Evolutionary conservation across 768 basidiomycete genomes (phyloP), one percentile per base, ranked within the genome.

Genomic region (Leccinum variicolor): DNA sequence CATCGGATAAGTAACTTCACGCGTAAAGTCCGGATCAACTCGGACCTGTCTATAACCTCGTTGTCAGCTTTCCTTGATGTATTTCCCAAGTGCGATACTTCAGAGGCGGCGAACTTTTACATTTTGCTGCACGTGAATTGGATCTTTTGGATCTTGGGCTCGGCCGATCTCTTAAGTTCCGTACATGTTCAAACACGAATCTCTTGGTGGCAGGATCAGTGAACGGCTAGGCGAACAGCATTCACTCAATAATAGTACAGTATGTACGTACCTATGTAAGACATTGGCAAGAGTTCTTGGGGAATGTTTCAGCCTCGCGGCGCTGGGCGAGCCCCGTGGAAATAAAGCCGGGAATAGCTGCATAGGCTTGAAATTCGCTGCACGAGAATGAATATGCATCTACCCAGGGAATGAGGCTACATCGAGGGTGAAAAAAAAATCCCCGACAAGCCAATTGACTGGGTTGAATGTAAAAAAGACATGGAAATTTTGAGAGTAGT

Each of bases 331-430:
- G n/a, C 21, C 50, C 46, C 21, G 8, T 55, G 15, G n/a, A 41
- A 9, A 28, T 39, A 28, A 58, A 54, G 23, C 43, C 31, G 23
- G 36, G 51, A 48, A 55, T 46, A 52, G 28, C 41, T 31, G 39
- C 26, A 41, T 46, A 52, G 39, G n/a, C 21, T n/a, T 41, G 28
- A 47, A 21, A 26, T 50, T 19, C 17, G 21, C 48, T 25, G 34
- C 34, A 59, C 60, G 56, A 64, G 59, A 53, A 26, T 57, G 65
- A 43, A 56, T 10, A 2, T 59, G 51, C 14, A 50, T 74, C 57
- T 73, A 10, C 69, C 65, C 69, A 73, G 68, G 69, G 70, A 74
- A 74, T 70, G 70, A 74, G 72, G 65, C 73, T 48, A 33, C 61
- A 53, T 23, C 61, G 50, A 57, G 58, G 67, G 63, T 52, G 29